Evolutionary conservation across 441 rosid genomes (phyloP).

Genomic region (Populus hybrid): DNA sequence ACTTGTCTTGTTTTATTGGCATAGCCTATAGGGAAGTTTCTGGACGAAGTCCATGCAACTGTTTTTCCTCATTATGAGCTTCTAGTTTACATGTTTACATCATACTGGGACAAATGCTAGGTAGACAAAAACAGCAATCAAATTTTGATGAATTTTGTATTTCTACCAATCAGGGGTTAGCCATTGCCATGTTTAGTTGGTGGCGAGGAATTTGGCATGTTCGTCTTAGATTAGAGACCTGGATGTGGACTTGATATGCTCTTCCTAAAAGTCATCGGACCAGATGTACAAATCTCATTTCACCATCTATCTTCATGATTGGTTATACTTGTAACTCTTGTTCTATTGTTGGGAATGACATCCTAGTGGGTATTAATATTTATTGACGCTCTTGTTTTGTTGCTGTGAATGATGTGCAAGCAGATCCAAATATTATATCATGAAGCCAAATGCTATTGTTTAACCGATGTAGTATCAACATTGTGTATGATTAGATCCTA

Average conservation of each 20-base stretch:
- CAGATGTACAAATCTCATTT: neutral
- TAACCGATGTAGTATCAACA: neutral
- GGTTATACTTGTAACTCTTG: neutral
- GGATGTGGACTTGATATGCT: neutral
- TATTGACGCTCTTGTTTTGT: neutral
- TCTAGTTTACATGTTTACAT: neutral
- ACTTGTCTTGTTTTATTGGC: neutral
- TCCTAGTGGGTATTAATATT: neutral
- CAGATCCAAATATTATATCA: neutral
- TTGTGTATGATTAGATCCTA: neutral
- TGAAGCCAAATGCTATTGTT: neutral
- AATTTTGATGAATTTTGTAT: neutral
- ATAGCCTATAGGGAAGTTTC: neutral
- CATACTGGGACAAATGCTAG: neutral
- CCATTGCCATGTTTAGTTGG: neutral
- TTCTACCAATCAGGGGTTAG: neutral
- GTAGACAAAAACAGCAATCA: neutral
- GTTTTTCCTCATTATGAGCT: neutral
- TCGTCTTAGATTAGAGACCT: neutral
- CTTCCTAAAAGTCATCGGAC: neutral
- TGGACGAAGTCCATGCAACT: neutral
- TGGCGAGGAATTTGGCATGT: neutral
- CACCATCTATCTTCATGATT: neutral
- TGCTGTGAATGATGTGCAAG: neutral
- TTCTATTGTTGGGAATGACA: neutral